phyloP scores from a whole-genome alignment of 371 early-diverging fungal genomes.

The Batkoa obscura region DNA sequence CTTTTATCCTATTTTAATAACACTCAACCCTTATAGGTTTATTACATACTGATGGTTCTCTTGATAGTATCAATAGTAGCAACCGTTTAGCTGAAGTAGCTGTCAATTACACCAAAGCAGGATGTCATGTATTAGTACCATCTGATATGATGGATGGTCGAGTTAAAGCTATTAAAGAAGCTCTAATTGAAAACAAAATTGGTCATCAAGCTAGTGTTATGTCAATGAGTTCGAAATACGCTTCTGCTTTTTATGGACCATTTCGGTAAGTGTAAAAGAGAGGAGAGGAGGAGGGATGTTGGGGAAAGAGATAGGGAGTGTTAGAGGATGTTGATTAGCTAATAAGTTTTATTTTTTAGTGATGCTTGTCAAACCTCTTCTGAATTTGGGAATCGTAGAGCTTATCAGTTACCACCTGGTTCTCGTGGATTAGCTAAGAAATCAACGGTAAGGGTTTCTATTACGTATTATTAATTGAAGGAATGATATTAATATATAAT shows the following conservation, averaged over 20 bases:
- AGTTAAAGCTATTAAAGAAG: slow-evolving; percentile 75
- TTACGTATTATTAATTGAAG: neutral
- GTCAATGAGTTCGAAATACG: slow-evolving; percentile 89
- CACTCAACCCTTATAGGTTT: slow-evolving; percentile 13
- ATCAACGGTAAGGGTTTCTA: slow-evolving; percentile 30
- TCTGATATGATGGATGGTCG: slow-evolving; percentile 98
- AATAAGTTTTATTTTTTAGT: slow-evolving; percentile 12
- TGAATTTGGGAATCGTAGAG: slow-evolving; percentile 74
- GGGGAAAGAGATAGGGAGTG: too few species aligned
- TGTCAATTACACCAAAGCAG: slow-evolving; percentile 71
- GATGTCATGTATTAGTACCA: slow-evolving; percentile 76
- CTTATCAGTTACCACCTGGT: slow-evolving; percentile 83
- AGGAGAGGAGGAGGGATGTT: too few species aligned
- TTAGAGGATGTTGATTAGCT: neutral
- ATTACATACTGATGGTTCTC: slow-evolving; percentile 54
- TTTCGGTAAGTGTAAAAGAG: slow-evolving; percentile 45
- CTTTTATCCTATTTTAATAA: too few species aligned
- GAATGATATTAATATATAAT: neutral
- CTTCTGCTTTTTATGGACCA: slow-evolving; percentile 87
- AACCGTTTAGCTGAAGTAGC: slow-evolving; percentile 70
- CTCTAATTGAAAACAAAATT: slow-evolving; percentile 44
- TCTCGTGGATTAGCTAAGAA: slow-evolving; percentile 78
- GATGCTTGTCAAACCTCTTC: slow-evolving; percentile 90
- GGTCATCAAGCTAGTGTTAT: slow-evolving; percentile 69
- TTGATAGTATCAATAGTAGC: slow-evolving; percentile 61